phyloP scores from a whole-genome alignment of 345 rosid species.

The Rhodamnia rubescens region DNA sequence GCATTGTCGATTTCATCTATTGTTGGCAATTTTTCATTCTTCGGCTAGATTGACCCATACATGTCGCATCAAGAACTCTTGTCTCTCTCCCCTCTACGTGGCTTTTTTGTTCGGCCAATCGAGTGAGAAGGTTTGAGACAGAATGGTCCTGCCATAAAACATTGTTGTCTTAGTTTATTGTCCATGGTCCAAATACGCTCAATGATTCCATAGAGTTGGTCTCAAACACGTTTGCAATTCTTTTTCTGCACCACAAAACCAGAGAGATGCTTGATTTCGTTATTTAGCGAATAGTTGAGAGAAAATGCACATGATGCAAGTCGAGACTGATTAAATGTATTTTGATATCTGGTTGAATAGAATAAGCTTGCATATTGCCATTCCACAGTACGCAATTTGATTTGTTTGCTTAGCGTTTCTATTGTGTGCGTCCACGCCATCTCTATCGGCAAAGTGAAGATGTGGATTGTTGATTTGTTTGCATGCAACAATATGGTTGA shows the following conservation, averaged over 20 bases:
- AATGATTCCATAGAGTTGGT: too few species aligned
- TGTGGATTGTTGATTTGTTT: slow-evolving; percentile 97
- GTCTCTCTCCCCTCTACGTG: background rate
- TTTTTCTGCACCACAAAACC: background rate
- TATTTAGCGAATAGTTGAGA: background rate
- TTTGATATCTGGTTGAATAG: background rate
- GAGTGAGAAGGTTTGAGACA: background rate
- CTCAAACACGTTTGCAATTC: background rate
- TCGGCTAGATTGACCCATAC: background rate
- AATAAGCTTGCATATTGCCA: background rate
- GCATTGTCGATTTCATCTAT: background rate
- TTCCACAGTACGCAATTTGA: background rate
- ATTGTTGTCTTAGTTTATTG: background rate
- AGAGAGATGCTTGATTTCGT: background rate
- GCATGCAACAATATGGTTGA: slow-evolving; percentile 90
- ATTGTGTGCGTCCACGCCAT: background rate
- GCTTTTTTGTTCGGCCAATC: background rate
- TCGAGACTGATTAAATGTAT: background rate
- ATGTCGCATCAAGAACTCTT: background rate
- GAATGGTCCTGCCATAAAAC: background rate
- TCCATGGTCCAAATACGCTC: background rate
- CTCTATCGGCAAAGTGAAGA: slow-evolving; percentile 35
- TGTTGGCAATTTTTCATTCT: background rate
- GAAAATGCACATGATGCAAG: background rate
- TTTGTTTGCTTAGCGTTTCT: background rate